phyloP scores from a whole-genome alignment of 768 basidiomycete species.

The Leccinum truebloodii region DNA sequence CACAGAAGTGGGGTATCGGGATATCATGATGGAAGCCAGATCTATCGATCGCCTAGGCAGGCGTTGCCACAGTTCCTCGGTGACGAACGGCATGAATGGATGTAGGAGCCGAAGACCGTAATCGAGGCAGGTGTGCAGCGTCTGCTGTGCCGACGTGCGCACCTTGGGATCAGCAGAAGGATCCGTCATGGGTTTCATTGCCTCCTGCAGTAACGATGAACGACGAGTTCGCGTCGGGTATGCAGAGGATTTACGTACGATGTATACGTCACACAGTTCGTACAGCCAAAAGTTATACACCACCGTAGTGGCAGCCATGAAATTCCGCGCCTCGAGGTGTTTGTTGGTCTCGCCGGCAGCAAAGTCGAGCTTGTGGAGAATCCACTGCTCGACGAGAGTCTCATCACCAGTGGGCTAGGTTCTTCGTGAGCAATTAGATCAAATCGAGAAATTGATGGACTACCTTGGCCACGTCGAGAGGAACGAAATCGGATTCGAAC shows the following conservation, averaged over 20 bases:
- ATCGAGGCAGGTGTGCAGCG: slow-evolving; percentile 93
- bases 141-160: slow-evolving; percentile 88
- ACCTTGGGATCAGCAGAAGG: slow-evolving; percentile 60
- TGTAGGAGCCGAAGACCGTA: slow-evolving; percentile 87
- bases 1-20: slow-evolving; percentile 79
- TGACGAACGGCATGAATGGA: slow-evolving; percentile 99
- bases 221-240: background rate
- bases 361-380: slow-evolving; percentile 88
- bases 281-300: slow-evolving; percentile 97
- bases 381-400: slow-evolving; percentile 92
- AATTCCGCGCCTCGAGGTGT: slow-evolving; percentile 77
- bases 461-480: slow-evolving; percentile 69
- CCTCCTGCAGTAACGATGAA: slow-evolving; percentile 62
- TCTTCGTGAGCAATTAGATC: background rate
- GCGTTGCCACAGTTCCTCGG: slow-evolving; percentile 98
- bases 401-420: slow-evolving; percentile 83
- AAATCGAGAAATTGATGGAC: slow-evolving; percentile 10
- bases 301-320: slow-evolving; percentile 86
- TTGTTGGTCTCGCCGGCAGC: slow-evolving; percentile 78
- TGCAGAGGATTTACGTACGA: slow-evolving; percentile 52
- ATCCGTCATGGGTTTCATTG: slow-evolving; percentile 98
- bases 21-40: slow-evolving; percentile 84
- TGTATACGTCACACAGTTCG: slow-evolving; percentile 99
- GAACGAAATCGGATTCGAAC: slow-evolving; percentile 81
- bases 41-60: slow-evolving; percentile 85